Conservation (phyloP, 2,329 filamentous ascomycete species). For the Fusarium sp. region DNA sequence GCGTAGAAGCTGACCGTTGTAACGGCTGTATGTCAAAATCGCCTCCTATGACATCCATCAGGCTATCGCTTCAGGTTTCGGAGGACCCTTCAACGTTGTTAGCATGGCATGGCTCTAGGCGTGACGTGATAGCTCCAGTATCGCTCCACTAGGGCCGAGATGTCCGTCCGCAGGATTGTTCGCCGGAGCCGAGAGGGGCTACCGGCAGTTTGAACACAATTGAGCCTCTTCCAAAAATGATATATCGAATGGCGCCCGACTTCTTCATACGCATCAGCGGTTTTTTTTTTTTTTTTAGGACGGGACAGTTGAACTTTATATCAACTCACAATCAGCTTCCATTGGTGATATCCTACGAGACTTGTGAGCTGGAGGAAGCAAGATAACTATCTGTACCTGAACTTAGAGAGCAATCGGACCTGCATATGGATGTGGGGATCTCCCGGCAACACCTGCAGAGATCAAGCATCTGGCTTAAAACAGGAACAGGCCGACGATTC, state of each 20-base stretch:
- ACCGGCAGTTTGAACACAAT: conserved; percentile 4
- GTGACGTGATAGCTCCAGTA: conserved; percentile 33
- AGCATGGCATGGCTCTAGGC: conserved; percentile 24
- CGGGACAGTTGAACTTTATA: neutral
- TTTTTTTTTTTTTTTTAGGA: too few relatives aligned
- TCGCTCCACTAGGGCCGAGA: conserved; percentile 27
- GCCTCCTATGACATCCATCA: neutral
- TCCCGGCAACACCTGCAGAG: conserved; percentile 22
- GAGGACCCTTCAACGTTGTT: conserved; percentile 2
- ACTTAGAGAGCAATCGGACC: conserved; percentile 18
- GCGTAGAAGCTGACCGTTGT: neutral
- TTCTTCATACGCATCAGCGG: neutral
- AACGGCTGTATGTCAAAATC: neutral
- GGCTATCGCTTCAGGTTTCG: neutral
- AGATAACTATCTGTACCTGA: neutral
- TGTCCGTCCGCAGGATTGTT: conserved; percentile 32
- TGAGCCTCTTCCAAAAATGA: neutral
- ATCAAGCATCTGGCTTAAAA: conserved; percentile 21
- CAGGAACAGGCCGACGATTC: conserved; percentile 10
- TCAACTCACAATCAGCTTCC: neutral
- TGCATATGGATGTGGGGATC: conserved; percentile 37
- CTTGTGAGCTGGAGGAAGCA: neutral
- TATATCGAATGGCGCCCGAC: neutral
- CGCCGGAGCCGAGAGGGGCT: conserved; percentile 20
- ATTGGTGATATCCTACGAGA: neutral